These are phyloP conservation scores for Lactifluus echinatus DNA, from an alignment of 768 basidiomycete genomes.

Conservation along the genomic window DNA sequence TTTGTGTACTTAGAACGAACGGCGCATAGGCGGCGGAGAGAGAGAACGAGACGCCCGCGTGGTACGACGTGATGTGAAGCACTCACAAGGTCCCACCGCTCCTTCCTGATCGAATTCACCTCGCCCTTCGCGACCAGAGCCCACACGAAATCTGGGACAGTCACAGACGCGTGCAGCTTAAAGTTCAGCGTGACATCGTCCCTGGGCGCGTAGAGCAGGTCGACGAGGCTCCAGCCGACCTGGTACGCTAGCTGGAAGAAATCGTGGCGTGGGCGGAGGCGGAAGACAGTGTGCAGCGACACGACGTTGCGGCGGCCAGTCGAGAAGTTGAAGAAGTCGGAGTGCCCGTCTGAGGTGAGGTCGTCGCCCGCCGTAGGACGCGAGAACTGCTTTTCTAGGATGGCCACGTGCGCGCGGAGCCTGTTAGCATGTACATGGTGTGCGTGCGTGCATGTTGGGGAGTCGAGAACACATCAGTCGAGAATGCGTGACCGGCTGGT, in stretches of 20 bases:
- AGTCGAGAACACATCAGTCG: background rate
- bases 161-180: conserved; percentile 44
- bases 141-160: conserved; percentile 68
- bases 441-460: too few relatives aligned
- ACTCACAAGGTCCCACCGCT: conserved; percentile 83
- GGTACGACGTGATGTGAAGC: background rate
- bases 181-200: conserved; percentile 78
- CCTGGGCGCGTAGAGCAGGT: conserved; percentile 59
- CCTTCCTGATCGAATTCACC: conserved; percentile 53
- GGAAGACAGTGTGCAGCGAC: conserved; percentile 73
- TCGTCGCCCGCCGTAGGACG: conserved; percentile 49
- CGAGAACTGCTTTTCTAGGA: conserved; percentile 70
- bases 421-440: too few relatives aligned
- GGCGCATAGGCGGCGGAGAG: background rate
- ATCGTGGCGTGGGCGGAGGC: conserved; percentile 79
- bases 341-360: conserved; percentile 57
- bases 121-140: conserved; percentile 77
- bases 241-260: conserved; percentile 58
- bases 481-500: too few relatives aligned
- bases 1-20: background rate
- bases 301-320: conserved; percentile 74
- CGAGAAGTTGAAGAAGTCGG: conserved; percentile 79
- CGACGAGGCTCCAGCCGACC: conserved; percentile 52
- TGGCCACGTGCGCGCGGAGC: conserved; percentile 47
- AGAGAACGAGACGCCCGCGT: background rate